Base-by-base conservation (phyloP, 495 filamentous ascomycete genomes). In the Neurospora sp. region DNA sequence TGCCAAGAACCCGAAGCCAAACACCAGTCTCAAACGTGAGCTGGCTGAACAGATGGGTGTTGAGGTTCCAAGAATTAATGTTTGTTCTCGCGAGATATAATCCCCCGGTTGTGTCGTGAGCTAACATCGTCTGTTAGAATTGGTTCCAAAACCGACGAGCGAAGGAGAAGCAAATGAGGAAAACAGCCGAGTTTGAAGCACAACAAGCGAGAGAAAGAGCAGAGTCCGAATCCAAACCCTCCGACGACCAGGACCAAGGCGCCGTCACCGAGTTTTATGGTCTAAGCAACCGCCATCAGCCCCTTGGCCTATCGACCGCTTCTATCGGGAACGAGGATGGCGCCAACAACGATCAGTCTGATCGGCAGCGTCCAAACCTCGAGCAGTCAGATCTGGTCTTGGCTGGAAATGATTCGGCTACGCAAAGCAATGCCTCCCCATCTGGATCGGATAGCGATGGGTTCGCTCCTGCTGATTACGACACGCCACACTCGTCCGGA, bases 131-230 rank as follows among this genome's bases (percentile, higher is more conserved):
- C 54, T 73, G 35, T 41, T 73, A 96, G 93, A 95, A 95, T 77
- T 96, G 93, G 93, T 97, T 95, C 81, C 93, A 96, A 80, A 96
- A 96, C 79, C 87, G 93, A 70, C 90, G 93, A 46, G 92, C 92
- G 72, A 93, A 94, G 79, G 91, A 91, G 39, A 94, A 94, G 84
- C 90, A 93, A 76, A 89, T 93, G 78, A 90, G 85, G 78, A 88
- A 90, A 79, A 90, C 91, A 78, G 88, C 90, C 78, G 90, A 93
- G 77, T 90, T 86, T 70, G 84, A 86, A 75, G 84, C 82, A 79
- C 81, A 88, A 79, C 88, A 89, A 76, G 81, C 81, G 59, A 85
- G 86, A 73, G 87, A 86, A 72, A 86, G 88, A 77, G 81, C 76
- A 31, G 72, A 75, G 35, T 81, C 83, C 5, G 82, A 83, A 69